Evolutionary conservation across 1,284 basidiomycete genomes (phyloP), one percentile per base, ranked within the genome.

Genomic region (Ceratobasidium sp.): DNA sequence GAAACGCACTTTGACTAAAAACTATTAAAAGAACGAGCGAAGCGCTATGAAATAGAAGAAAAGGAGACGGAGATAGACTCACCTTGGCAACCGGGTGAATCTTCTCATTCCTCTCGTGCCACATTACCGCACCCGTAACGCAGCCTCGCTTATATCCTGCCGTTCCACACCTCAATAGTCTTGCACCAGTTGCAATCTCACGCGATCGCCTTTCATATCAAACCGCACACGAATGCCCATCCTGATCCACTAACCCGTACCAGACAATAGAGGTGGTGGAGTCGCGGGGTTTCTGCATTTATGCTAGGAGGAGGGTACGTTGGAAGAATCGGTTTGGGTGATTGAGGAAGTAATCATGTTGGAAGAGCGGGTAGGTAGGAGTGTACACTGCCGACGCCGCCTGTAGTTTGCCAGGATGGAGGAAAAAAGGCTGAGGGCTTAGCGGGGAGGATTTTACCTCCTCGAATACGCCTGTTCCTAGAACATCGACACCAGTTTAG

Each of bases 101-200:
- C 18, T 35, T 23, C 18, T 61, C 58, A 21, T 61, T 61, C n/a
- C 58, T 7, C 21, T 61, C 58, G 38, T 61, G 58, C 13, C 58
- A 7, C 58, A 61, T 61, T 18, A 61, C 7, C 5, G 58, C 58
- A n/a, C 43, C 58, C 38, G 41, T 61, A 61, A 61, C 38, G 58
- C 58, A 8, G 58, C 58, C 58, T 61, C 58, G n/a, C n/a, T n/a
- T n/a, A 21, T 35, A 61, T 8, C 58, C 58, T n/a, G 16, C 32
- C 7, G 35, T 14, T 3, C 14, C 23, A 41, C 58, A 61, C 58
- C 41, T 61, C 7, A 61, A 61, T 23, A 35, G 58, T 16, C 55
- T 9, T 18, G 28, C 35, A 18, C 44, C 41, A 41, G 35, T 9
- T n/a, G 21, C 9, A 14, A 35, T 11, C 58, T 14, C 38, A 43